A percentile compares a stretch with the other conserved stretches of the same genome.
phyloP scores from a whole-genome alignment of 163 green algal genomes.

The Chloroidium sp. region DNA sequence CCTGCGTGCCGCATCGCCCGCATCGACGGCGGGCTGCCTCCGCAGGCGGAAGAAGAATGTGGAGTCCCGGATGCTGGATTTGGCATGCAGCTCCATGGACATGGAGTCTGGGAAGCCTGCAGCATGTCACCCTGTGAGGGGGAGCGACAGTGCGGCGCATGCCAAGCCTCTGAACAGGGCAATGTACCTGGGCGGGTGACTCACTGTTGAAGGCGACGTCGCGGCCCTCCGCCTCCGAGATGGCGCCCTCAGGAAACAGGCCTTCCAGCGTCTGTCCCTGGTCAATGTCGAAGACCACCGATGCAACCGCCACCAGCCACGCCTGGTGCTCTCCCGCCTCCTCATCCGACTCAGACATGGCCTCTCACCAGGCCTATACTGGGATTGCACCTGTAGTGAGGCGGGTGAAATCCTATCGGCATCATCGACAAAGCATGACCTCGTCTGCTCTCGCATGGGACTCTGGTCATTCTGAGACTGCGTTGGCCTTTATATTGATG shows the following conservation, averaged over 20 bases:
- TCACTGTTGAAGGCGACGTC: conserved; percentile 56
- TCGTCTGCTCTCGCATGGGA: too few relatives aligned
- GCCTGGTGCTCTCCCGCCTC: too few relatives aligned
- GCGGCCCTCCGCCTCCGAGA: conserved; percentile 34
- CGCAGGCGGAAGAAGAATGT: conserved; percentile 60
- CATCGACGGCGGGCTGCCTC: neutral
- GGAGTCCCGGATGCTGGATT: conserved; percentile 54
- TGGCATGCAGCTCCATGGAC: conserved; percentile 49
- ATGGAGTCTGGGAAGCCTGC: conserved; percentile 48
- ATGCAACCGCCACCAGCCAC: conserved; percentile 19
- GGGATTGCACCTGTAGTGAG: too few relatives aligned
- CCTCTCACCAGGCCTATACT: too few relatives aligned
- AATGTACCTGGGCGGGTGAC: neutral
- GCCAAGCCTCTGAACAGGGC: neutral
- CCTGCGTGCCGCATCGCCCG: neutral
- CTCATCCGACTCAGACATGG: too few relatives aligned
- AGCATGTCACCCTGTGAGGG: neutral
- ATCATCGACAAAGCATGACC: too few relatives aligned
- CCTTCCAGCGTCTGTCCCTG: conserved; percentile 40
- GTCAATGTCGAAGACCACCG: conserved; percentile 58
- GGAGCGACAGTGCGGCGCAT: neutral
- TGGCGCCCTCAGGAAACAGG: conserved; percentile 23
- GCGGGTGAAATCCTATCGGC: too few relatives aligned
- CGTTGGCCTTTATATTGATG: too few relatives aligned
- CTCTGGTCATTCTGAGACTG: too few relatives aligned